Evolutionary conservation across 2,329 filamentous ascomycete genomes (phyloP).

Genomic region (Alternaria sp.): DNA sequence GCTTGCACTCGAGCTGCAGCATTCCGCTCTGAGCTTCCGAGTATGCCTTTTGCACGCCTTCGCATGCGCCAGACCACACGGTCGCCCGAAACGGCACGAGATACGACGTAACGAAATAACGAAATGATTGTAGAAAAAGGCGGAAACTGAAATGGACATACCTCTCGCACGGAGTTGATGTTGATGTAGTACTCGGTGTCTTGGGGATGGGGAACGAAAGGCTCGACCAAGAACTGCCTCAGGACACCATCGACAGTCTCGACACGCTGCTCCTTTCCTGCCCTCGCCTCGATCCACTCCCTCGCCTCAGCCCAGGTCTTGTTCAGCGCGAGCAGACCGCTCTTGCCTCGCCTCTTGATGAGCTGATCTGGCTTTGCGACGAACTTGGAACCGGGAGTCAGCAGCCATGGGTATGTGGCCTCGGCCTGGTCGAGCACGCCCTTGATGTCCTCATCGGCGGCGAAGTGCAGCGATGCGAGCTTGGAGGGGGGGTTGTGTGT

Average conservation of each 20-base stretch:
- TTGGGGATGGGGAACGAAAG: constrained; percentile 93
- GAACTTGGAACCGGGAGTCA: constrained; percentile 83
- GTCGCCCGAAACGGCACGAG: constrained; percentile 1
- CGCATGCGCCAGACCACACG: not conserved
- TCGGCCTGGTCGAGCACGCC: constrained; percentile 94
- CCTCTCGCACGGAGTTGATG: constrained; percentile 99
- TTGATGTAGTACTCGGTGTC: constrained; percentile 99
- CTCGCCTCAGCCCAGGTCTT: constrained; percentile 95
- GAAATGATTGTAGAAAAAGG: constrained; percentile 18
- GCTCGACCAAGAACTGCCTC: constrained; percentile 96
- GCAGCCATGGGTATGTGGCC: constrained; percentile 94
- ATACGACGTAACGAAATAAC: not conserved
- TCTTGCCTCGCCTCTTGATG: constrained; percentile 99
- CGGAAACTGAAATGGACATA: constrained; percentile 63
- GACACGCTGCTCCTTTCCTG: constrained; percentile 90
- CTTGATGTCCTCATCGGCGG: constrained; percentile 81
- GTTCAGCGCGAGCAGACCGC: constrained; percentile 92
- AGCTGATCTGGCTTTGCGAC: constrained; percentile 99
- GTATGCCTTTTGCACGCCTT: constrained; percentile 18
- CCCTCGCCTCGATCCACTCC: constrained; percentile 91
- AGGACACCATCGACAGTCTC: constrained; percentile 89
- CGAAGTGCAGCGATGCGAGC: constrained; percentile 91
- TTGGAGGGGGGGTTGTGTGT: constrained; percentile 93
- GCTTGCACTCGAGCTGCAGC: constrained; percentile 16
- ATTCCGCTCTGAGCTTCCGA: constrained; percentile 8